Percentiles rank a stretch among this genome's conserved stretches.
These are phyloP conservation scores for Thuidium tamariscinum DNA, from an alignment of 225 moss, liverwort and hornwort species.

Conservation along the genomic window DNA sequence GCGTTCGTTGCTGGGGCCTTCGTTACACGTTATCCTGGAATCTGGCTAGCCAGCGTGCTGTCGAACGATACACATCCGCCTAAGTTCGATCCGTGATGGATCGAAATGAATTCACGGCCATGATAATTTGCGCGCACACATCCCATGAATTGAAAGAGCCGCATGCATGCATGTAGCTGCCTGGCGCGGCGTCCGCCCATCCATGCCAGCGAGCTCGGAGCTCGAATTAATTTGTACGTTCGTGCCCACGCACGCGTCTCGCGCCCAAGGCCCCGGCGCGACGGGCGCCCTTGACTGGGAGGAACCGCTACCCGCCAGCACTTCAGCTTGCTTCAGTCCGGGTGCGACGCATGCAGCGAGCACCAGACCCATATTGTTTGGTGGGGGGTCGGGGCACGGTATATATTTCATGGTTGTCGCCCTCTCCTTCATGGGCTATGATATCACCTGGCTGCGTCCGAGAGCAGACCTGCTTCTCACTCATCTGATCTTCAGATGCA, in stretches of 20 bases:
- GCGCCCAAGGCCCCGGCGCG: too few relatives aligned
- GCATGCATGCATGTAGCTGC: too few relatives aligned
- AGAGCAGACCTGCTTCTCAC: background rate
- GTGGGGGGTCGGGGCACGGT: background rate
- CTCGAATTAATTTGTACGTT: too few relatives aligned
- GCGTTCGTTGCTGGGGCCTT: background rate
- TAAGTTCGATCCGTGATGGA: background rate
- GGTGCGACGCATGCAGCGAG: background rate
- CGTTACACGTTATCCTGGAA: accelerated
- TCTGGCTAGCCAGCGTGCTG: too few relatives aligned
- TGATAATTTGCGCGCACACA: too few relatives aligned
- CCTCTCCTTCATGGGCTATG: accelerated
- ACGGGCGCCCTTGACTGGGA: too few relatives aligned
- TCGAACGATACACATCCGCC: background rate
- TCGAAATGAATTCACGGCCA: background rate
- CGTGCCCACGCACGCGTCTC: too few relatives aligned
- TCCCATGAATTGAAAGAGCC: too few relatives aligned
- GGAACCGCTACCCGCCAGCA: background rate
- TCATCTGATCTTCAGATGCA: background rate
- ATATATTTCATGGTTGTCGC: accelerated
- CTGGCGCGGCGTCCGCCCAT: too few relatives aligned
- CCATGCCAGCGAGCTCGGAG: too few relatives aligned
- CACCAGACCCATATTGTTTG: background rate
- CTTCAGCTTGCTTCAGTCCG: too few relatives aligned
- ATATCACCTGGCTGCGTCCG: background rate